Conservation (phyloP, 2,329 filamentous ascomycete species). For the Fusarium sp. region DNA sequence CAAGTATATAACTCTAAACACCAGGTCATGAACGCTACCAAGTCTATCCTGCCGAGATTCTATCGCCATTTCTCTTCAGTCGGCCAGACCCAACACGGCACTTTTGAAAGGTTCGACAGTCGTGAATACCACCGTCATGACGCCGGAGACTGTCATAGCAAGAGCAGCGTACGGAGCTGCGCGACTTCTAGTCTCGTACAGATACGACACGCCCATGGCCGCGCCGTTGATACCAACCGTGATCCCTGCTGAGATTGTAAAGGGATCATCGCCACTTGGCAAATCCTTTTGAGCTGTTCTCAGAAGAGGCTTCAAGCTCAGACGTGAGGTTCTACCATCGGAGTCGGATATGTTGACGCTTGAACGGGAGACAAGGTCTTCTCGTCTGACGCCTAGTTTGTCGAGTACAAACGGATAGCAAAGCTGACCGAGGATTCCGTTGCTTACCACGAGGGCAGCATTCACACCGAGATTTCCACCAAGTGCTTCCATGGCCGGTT, state of each 20-base stretch:
- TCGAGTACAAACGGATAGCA: slow-evolving; percentile 49
- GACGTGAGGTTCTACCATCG: background rate
- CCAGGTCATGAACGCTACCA: slow-evolving; percentile 6
- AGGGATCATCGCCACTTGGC: slow-evolving; percentile 42
- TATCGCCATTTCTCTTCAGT: slow-evolving; percentile 24
- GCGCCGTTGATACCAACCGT: slow-evolving; percentile 66
- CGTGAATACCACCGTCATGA: slow-evolving; percentile 63
- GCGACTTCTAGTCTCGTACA: slow-evolving; percentile 61
- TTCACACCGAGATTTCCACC: slow-evolving; percentile 57
- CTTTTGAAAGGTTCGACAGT: slow-evolving; percentile 56
- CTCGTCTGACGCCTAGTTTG: slow-evolving; percentile 38
- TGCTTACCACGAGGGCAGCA: slow-evolving; percentile 60
- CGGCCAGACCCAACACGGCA: slow-evolving; percentile 48
- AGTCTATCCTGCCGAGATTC: background rate
- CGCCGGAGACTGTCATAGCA: slow-evolving; percentile 65
- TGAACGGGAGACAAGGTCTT: background rate
- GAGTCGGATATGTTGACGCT: background rate
- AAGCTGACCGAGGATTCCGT: slow-evolving; percentile 57
- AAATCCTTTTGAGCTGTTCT: slow-evolving; percentile 18
- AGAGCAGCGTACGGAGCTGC: slow-evolving; percentile 65
- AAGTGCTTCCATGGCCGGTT: slow-evolving; percentile 55
- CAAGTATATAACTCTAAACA: slow-evolving; percentile 31
- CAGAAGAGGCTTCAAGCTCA: background rate
- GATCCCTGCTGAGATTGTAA: slow-evolving; percentile 59
- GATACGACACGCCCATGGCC: slow-evolving; percentile 66